A percentile compares a stretch with the other conserved stretches of the same genome.
These are phyloP conservation scores for Termitomyces sp. DNA, from an alignment of 768 basidiomycete genomes.

Conservation along the genomic window DNA sequence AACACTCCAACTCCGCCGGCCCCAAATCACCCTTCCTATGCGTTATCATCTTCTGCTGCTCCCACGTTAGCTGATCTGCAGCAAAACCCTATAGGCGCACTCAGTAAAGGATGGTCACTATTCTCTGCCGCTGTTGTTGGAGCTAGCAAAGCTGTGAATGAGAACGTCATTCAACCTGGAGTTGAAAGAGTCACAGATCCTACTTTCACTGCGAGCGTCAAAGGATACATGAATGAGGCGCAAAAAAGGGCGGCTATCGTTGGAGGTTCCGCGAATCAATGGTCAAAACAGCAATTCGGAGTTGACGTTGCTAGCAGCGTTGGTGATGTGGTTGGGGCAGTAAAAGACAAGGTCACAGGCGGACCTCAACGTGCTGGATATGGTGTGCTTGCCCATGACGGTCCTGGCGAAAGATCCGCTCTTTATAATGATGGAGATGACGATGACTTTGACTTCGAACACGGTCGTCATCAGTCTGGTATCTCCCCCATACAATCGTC, in stretches of 20 bases:
- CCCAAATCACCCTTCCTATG: conserved; percentile 60
- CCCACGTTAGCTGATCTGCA: conserved; percentile 81
- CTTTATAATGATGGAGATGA: conserved; percentile 63
- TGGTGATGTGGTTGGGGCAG: conserved; percentile 60
- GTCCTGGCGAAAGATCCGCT: conserved; percentile 52
- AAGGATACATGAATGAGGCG: conserved; percentile 67
- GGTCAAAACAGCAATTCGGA: conserved; percentile 73
- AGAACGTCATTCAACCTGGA: conserved; percentile 88
- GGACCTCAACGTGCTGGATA: conserved; percentile 51
- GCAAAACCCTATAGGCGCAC: conserved; percentile 77
- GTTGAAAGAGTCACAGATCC: conserved; percentile 81
- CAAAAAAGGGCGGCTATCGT: conserved; percentile 57
- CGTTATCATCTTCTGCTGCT: conserved; percentile 72
- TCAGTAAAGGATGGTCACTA: conserved; percentile 96
- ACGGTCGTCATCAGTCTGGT: conserved; percentile 21
- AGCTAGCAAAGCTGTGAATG: conserved; percentile 73
- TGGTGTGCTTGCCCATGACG: conserved; percentile 37
- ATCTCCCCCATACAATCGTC: conserved; percentile 13
- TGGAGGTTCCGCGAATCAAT: conserved; percentile 65
- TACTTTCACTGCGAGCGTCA: conserved; percentile 66
- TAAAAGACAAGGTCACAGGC: conserved; percentile 47
- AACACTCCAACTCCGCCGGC: conserved; percentile 65
- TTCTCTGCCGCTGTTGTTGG: conserved; percentile 81
- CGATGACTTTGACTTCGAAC: conserved; percentile 54
- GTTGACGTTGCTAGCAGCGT: conserved; percentile 83